Conservation (phyloP, 2,329 filamentous ascomycete species). For the Orbilia ellipsospora region DNA sequence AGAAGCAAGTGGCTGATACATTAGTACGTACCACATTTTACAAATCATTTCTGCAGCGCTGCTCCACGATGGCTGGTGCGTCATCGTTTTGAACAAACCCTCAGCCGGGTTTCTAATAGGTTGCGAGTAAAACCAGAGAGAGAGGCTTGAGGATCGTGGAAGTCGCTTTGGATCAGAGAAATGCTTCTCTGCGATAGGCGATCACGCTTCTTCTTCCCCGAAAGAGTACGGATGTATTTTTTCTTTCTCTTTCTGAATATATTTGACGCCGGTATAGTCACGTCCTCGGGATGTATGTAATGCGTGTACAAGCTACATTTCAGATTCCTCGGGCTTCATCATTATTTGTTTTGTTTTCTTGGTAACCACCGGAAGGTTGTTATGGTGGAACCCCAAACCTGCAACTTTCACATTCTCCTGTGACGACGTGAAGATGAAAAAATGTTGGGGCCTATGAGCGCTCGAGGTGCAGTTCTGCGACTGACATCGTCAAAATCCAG, state of each 20-base stretch:
- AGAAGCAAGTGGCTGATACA: constrained; percentile 39
- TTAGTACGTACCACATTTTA: constrained; percentile 25
- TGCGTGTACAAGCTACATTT: neutral
- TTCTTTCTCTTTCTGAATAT: neutral
- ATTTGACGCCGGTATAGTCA: neutral
- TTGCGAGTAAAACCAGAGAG: constrained; percentile 2
- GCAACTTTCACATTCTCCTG: constrained; percentile 19
- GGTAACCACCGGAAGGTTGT: constrained; percentile 30
- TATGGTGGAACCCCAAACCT: constrained; percentile 26
- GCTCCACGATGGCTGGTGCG: constrained; percentile 49
- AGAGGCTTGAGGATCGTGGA: constrained; percentile 24
- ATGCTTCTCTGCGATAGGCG: neutral
- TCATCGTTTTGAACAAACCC: constrained; percentile 26
- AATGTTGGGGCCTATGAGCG: constrained; percentile 29
- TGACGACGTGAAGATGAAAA: constrained; percentile 9
- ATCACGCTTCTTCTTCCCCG: constrained; percentile 5
- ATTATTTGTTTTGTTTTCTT: constrained; percentile 27
- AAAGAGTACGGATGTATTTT: neutral
- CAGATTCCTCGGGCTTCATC: constrained; percentile 9
- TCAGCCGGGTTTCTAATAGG: constrained; percentile 31
- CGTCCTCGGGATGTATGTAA: neutral
- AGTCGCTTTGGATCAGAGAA: constrained; percentile 32
- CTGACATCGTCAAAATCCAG: constrained; percentile 41
- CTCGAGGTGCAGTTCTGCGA: constrained; percentile 12
- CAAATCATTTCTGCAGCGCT: constrained; percentile 31